Conservation (phyloP, 805 yeast species). For the Kuraishia hungarica region DNA sequence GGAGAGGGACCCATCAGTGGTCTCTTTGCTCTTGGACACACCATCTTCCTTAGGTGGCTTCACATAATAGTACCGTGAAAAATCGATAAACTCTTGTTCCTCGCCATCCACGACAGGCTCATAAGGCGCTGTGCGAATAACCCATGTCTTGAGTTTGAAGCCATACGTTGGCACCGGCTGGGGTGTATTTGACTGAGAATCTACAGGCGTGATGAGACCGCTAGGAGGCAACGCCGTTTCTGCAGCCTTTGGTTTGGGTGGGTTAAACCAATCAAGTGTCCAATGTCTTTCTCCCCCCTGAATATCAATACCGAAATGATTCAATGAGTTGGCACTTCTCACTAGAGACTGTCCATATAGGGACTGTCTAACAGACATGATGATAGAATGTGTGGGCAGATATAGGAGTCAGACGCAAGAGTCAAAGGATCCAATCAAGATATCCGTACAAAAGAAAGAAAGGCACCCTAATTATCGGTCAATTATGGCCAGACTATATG, state of each 20-base stretch:
- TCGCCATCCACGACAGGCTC: conserved; percentile 11
- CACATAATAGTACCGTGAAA: conserved; percentile 24
- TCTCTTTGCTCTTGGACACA: conserved; percentile 5
- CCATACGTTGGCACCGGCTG: conserved; percentile 19
- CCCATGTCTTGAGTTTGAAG: conserved; percentile 26
- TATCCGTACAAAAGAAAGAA: no score
- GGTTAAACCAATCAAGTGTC: conserved; percentile 24
- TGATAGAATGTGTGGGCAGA: no score
- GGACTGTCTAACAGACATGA: conserved; percentile 24
- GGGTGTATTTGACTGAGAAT: conserved; percentile 17
- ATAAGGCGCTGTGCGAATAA: conserved; percentile 8
- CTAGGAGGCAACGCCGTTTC: conserved; percentile 3
- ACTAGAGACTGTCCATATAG: conserved; percentile 24
- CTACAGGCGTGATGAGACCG: conserved; percentile 3
- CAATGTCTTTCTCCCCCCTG: conserved; percentile 16
- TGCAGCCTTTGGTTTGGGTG: conserved; percentile 15
- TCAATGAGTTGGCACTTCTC: conserved; percentile 16
- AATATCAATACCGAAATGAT: conserved; percentile 9
- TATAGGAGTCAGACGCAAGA: no score
- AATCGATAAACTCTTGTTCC: conserved; percentile 29
- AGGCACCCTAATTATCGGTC: no score
- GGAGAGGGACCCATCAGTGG: conserved; percentile 18
- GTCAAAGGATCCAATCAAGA: no score
- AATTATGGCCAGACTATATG: no score
- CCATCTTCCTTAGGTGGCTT: conserved; percentile 10